Conservation (phyloP, 2,329 filamentous ascomycete species). For the Periconia digitata region DNA sequence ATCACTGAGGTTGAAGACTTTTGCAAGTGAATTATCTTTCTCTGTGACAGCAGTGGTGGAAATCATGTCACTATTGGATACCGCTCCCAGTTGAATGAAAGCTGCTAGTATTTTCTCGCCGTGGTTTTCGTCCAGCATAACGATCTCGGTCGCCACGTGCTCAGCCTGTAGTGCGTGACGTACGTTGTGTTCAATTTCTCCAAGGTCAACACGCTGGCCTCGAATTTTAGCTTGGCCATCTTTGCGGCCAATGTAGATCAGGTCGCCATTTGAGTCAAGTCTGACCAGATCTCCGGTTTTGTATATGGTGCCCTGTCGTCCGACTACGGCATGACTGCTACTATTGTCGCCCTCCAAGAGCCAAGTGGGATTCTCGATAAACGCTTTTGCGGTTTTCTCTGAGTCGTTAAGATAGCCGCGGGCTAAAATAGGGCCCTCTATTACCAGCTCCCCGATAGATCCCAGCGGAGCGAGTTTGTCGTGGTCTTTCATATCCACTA, state of each 20-base stretch:
- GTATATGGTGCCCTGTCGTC: constrained; percentile 6
- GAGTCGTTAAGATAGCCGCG: constrained; percentile 24
- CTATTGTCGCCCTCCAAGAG: not conserved
- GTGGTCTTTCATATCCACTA: constrained; percentile 23
- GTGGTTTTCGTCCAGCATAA: not conserved
- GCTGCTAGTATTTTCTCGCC: not conserved
- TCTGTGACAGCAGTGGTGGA: no score
- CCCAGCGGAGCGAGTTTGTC: constrained; percentile 1
- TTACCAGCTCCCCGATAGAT: constrained; percentile 11
- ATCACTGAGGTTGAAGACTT: not conserved
- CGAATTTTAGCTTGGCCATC: constrained; percentile 18
- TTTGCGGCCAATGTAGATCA: constrained; percentile 14
- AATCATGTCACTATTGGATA: no score
- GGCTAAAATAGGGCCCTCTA: constrained; percentile 54
- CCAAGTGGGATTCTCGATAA: constrained; percentile 54
- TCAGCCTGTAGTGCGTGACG: not conserved
- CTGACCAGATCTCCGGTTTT: constrained; percentile 17
- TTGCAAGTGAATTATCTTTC: not conserved
- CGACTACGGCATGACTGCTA: not conserved
- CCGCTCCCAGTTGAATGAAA: not conserved
- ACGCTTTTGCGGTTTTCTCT: constrained; percentile 16
- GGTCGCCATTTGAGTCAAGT: constrained; percentile 9
- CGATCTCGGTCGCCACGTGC: no score
- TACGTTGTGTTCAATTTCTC: constrained; percentile 14
- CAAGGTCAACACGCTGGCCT: constrained; percentile 19